Base-by-base conservation (phyloP, 805 yeast species). In the Yarrowia sp. region DNA sequence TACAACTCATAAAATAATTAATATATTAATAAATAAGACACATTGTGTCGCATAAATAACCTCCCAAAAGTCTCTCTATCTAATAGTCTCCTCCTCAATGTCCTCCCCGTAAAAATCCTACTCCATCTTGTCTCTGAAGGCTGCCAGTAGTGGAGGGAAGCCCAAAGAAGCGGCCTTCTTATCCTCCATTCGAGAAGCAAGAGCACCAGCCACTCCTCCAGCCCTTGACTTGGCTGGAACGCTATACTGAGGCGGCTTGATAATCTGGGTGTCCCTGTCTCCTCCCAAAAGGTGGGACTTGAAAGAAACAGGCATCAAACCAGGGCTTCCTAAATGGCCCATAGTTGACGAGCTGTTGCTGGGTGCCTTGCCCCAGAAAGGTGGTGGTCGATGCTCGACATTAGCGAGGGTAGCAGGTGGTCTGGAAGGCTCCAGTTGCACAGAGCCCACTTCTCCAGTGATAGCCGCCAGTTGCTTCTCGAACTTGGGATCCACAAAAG, bases 81-180 rank as follows among this genome's bases (percentile, higher is more conserved):
- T 32, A 48, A 21, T 48, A 30, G 54, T 48, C 28, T 38, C 43
- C 24, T 38, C 28, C 46, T 40, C 44, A 1, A 17, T 40, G 44
- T 44, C 33, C 51, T 44, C 52, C 35, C 28, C 16, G 19, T 30
- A 7, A 7, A 4, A 7, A 4, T 10, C 35, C n/a, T 48, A 48
- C 17, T 48, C 54, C 54, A 48, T 48, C 38, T 51, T 51, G 46
- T 54, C 61, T 36, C 61, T 30, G 22, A 58, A 58, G 2, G 63
- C 63, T 16, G 63, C 51, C 36, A 58, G 21, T 19, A 58, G 21
- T 12, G 63, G 63, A 2, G 63, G 63, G 17, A 58, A 58, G 21
- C 63, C 63, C 32, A 58, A 28, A 30, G 63, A 58, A 19, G 63
- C 63, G 2, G 63, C 63, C 63, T 58, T 58, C 44, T 58, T 58